Evolutionary conservation across 2,329 filamentous ascomycete genomes (phyloP), one percentile per base, ranked within the genome.

Genomic region (Arthrobotrys musiformis): DNA sequence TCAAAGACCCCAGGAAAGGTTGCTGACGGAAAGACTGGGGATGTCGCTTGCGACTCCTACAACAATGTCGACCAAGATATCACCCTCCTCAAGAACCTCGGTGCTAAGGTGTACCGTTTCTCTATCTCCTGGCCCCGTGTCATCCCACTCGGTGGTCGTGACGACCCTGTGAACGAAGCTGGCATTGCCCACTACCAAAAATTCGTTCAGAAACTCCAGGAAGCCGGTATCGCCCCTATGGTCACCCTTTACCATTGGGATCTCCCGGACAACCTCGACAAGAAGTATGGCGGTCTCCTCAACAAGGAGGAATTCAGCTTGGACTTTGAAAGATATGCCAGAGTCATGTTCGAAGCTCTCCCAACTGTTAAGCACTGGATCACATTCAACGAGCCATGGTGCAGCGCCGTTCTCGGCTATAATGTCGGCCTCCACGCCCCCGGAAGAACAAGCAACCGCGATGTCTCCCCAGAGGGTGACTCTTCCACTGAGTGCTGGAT

Each of bases 171-270:
- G 84, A 97, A 96, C 85, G 87, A 92, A 81, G 88, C 88, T 72
- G 93, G 93, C 26, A 84, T 97, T 44, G 88, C 91, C 80, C 91
- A 92, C 85, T 97, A 96, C 83, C 86, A 90, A 82, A 89, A 90
- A 81, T 90, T 96, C 78, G 89, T 93, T 48, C 91, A 95, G 82
- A 91, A 92, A 81, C 87, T 96, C 60, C 86, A 91, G 50, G 91
- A 87, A 3, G 92, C 90, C 4, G 92, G 90, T 74, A 95, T 97
- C 81, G 88, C 86, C 22, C 93, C 93, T 0, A 90, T 95, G 83
- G 88, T 96, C 81, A 97, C 93, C 2, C 86, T 97, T 15, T 92
- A 91, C 84, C 93, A 97, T 84, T 96, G 93, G 93, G 93, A 97
- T 84, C 87, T 95, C 7, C 93, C 93, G 2, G 89, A 93, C 80